Percentiles rank a stretch among this genome's conserved stretches.
Evolutionary conservation across 2,329 filamentous ascomycete genomes (phyloP).

Genomic region (Epichloe uncinata): DNA sequence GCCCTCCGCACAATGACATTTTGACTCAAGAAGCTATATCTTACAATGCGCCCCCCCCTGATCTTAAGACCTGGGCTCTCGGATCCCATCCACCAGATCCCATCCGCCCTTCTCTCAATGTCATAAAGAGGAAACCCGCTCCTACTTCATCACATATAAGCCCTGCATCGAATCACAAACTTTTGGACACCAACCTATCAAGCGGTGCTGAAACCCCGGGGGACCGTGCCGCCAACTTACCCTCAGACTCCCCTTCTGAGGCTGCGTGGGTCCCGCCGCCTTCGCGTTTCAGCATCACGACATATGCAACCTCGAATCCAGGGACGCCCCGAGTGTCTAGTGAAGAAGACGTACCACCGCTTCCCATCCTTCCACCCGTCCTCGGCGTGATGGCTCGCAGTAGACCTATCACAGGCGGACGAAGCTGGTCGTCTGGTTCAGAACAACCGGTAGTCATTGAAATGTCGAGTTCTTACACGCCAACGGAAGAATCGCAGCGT

Average conservation of each 20-base stretch:
- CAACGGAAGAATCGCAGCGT: not conserved
- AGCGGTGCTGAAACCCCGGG: conserved; percentile 12
- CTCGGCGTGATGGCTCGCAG: conserved; percentile 20
- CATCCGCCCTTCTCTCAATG: conserved; percentile 18
- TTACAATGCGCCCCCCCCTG: conserved; percentile 2
- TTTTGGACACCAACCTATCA: conserved; percentile 1
- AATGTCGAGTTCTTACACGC: conserved; percentile 10
- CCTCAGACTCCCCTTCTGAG: conserved; percentile 11
- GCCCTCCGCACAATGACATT: conserved; percentile 19
- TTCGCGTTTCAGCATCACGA: conserved; percentile 52
- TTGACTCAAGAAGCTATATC: conserved; percentile 11
- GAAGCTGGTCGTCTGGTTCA: conserved; percentile 9
- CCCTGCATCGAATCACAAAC: conserved; percentile 1
- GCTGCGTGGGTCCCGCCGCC: conserved; percentile 35
- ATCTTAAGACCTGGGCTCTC: conserved; percentile 6
- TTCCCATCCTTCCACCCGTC: conserved; percentile 13
- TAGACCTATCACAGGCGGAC: conserved; percentile 16
- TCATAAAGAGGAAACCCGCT: conserved; percentile 33
- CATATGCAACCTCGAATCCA: conserved; percentile 37
- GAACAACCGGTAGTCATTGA: conserved; percentile 18
- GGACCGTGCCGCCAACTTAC: conserved; percentile 4
- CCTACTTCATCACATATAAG: conserved; percentile 12
- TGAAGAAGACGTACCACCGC: conserved; percentile 14
- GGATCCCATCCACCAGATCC: conserved; percentile 11
- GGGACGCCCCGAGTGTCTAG: conserved; percentile 15